Conservation (phyloP, 176 grass and related monocot species). For the Carex myosuroides region DNA sequence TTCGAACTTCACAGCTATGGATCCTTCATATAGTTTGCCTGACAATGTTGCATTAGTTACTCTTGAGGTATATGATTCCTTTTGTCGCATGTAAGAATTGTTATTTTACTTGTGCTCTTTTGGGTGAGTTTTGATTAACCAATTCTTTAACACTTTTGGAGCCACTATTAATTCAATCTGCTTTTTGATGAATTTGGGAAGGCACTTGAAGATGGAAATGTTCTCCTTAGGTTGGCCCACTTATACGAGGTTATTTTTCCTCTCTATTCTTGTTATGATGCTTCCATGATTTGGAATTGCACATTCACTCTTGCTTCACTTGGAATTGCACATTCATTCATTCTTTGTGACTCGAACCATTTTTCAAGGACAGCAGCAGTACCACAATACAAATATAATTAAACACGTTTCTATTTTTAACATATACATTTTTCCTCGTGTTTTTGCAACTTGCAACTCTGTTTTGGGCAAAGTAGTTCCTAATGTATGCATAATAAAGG, state of each 20-base stretch:
- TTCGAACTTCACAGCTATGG: slow-evolving; percentile 69
- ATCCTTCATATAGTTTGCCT: slow-evolving; percentile 82
- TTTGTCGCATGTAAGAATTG: background rate
- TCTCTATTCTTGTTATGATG: background rate
- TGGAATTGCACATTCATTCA: background rate
- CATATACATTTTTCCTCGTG: background rate
- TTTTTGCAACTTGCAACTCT: background rate
- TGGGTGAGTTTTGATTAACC: background rate
- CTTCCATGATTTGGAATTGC: background rate
- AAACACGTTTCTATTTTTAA: background rate
- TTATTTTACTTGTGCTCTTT: background rate
- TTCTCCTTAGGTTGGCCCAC: slow-evolving; percentile 80
- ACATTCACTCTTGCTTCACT: background rate
- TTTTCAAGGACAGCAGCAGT: background rate
- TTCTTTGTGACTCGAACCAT: background rate
- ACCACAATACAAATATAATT: background rate
- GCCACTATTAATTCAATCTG: slow-evolving; percentile 1
- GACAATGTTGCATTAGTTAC: slow-evolving; percentile 92
- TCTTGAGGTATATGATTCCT: slow-evolving; percentile 53
- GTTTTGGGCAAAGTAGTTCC: background rate
- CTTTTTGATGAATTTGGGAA: slow-evolving; percentile 11
- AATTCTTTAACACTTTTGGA: background rate
- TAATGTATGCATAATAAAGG: background rate
- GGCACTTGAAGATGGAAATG: slow-evolving; percentile 74
- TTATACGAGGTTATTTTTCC: slow-evolving; percentile 65